These are phyloP conservation scores for Powellomyces hirtus DNA, from an alignment of 192 early-diverging fungal genomes.

Conservation along the genomic window DNA sequence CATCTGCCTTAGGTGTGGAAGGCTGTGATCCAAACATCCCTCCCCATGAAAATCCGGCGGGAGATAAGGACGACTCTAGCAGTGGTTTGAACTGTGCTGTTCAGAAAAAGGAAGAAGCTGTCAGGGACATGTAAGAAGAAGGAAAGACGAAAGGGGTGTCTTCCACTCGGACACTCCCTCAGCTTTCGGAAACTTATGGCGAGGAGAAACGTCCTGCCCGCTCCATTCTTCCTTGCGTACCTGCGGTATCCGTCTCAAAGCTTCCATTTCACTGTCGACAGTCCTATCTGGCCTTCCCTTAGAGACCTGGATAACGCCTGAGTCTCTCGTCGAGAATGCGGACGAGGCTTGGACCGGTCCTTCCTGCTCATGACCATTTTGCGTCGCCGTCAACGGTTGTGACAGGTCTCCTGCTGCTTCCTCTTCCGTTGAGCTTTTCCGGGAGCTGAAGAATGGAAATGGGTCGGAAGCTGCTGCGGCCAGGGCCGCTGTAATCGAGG, in stretches of 20 bases:
- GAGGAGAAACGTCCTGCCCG: too few relatives aligned
- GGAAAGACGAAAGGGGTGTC: too few relatives aligned
- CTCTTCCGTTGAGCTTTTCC: not conserved
- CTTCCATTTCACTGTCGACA: conserved; percentile 11
- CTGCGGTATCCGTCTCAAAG: conserved; percentile 19
- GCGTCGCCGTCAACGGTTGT: not conserved
- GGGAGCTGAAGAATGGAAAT: not conserved
- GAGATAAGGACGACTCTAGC: conserved; percentile 16
- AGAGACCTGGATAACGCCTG: not conserved
- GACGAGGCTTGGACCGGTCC: not conserved
- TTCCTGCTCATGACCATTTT: not conserved
- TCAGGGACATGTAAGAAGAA: too few relatives aligned
- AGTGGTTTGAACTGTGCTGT: conserved; percentile 30
- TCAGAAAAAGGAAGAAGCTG: not conserved
- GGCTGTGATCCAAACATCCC: conserved; percentile 10
- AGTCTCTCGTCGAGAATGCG: not conserved
- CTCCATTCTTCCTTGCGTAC: too few relatives aligned
- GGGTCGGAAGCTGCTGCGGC: conserved; percentile 26
- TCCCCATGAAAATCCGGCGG: conserved; percentile 23
- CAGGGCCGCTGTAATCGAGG: conserved; percentile 21
- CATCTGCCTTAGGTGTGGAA: not conserved
- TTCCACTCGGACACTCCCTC: too few relatives aligned
- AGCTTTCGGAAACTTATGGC: too few relatives aligned
- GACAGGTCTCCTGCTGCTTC: not conserved
- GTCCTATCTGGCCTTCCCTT: not conserved